These are phyloP conservation scores for Epichloe sylvatica DNA, from an alignment of 2,329 filamentous ascomycete genomes.

Conservation along the genomic window DNA sequence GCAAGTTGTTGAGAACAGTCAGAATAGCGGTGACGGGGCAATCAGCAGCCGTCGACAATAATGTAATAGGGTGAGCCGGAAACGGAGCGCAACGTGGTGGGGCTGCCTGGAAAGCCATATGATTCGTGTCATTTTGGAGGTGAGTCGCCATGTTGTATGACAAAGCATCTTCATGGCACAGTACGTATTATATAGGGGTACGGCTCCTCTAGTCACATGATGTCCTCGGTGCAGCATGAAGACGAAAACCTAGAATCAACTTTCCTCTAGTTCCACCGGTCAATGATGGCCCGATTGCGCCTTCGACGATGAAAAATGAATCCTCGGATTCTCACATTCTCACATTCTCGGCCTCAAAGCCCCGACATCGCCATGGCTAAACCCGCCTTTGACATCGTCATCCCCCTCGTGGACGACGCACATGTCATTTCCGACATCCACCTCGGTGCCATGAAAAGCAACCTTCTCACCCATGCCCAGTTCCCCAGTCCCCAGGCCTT, in stretches of 20 bases:
- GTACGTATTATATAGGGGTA: too few relatives aligned
- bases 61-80: background rate
- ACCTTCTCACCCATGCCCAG: slow-evolving; percentile 25
- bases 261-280: background rate
- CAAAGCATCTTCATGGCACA: too few relatives aligned
- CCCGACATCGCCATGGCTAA: background rate
- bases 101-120: too few relatives aligned
- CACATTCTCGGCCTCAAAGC: too few relatives aligned
- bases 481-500: slow-evolving; percentile 22
- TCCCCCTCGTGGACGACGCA: slow-evolving; percentile 16
- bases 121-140: too few relatives aligned
- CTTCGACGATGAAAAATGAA: background rate
- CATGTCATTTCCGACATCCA: slow-evolving; percentile 19
- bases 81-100: background rate
- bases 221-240: background rate
- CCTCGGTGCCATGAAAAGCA: slow-evolving; percentile 25
- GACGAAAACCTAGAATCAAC: background rate
- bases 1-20: background rate
- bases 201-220: background rate
- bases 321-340: background rate
- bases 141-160: too few relatives aligned
- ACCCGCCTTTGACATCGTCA: slow-evolving; percentile 11
- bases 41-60: background rate
- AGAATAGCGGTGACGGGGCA: background rate
- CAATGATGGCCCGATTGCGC: background rate